Conservation (phyloP, 768 basidiomycete species). For the Fomitopsis pulvina region DNA sequence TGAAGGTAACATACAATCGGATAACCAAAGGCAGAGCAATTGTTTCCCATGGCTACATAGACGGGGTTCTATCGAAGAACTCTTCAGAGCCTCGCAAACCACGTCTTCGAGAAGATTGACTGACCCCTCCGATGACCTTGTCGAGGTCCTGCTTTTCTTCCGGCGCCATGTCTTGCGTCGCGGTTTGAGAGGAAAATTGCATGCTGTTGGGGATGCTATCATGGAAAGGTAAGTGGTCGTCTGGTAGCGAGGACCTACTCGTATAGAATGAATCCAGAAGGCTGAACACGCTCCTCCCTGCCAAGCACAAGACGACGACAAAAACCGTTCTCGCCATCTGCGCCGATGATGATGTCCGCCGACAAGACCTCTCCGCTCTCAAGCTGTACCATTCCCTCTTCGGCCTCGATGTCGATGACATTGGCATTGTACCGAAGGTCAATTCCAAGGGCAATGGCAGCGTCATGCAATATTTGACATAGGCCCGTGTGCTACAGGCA, state of each 20-base stretch:
- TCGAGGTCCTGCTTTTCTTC: background rate
- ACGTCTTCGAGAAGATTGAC: background rate
- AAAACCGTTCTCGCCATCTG: constrained; percentile 26
- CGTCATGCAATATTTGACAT: constrained; percentile 25
- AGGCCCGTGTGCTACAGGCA: constrained; percentile 26
- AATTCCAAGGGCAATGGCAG: constrained; percentile 21
- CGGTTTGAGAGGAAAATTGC: background rate
- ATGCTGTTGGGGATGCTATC: background rate
- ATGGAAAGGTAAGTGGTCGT: background rate
- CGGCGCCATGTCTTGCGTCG: background rate
- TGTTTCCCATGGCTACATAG: constrained; percentile 8
- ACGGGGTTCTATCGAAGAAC: background rate
- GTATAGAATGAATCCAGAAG: constrained; percentile 20
- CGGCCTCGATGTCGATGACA: constrained; percentile 21
- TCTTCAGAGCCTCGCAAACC: background rate
- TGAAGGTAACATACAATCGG: constrained; percentile 6
- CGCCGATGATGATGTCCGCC: constrained; percentile 29
- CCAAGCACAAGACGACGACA: constrained; percentile 15
- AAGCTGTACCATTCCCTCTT: constrained; percentile 20
- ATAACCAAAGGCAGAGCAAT: constrained; percentile 4
- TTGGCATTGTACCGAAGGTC: constrained; percentile 18
- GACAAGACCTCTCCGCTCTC: constrained; percentile 23
- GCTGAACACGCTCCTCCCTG: constrained; percentile 3
- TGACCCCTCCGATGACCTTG: background rate
- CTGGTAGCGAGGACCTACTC: constrained; percentile 18